Conservation (phyloP, 352 stramenopile species). For the Thraustochytrium striatum region DNA sequence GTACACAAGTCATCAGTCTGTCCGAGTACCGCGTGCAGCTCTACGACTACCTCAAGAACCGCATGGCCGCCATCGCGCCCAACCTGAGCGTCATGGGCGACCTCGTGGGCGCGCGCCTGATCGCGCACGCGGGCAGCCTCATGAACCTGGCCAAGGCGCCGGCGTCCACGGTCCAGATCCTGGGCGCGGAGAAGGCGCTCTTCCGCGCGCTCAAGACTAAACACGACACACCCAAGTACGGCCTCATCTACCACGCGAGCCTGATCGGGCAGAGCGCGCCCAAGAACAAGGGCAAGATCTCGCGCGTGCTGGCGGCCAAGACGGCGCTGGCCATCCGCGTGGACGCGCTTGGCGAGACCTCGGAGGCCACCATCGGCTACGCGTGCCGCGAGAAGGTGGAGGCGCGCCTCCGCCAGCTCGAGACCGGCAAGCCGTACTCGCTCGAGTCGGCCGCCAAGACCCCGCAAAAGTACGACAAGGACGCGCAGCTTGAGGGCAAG, state of each 20-base stretch:
- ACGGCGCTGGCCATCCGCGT: constrained; percentile 95
- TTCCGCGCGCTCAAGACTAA: constrained; percentile 99
- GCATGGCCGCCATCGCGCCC: constrained; percentile 98
- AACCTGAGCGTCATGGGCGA: constrained; percentile 99
- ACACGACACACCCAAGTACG: constrained; percentile 99
- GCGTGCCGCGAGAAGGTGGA: constrained; percentile 97
- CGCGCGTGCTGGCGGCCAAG: constrained; percentile 95
- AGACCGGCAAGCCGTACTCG: constrained; percentile 80
- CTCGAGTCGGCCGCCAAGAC: constrained; percentile 62
- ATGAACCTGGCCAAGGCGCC: constrained; percentile 99
- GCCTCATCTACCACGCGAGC: constrained; percentile 99
- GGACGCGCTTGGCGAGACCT: constrained; percentile 95
- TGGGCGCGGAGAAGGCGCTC: constrained; percentile 99
- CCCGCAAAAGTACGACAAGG: constrained; percentile 81
- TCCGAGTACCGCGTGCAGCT: constrained; percentile 90
- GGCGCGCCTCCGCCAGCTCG: constrained; percentile 91
- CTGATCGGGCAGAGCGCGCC: constrained; percentile 97
- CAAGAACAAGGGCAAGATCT: constrained; percentile 99
- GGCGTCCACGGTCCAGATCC: constrained; percentile 95
- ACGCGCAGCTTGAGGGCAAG: constrained; percentile 56
- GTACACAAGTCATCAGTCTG: constrained; percentile 80
- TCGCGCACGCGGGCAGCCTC: constrained; percentile 96
- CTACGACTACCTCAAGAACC: constrained; percentile 99
- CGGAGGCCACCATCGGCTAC: constrained; percentile 89
- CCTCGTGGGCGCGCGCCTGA: constrained; percentile 95